These are phyloP conservation scores for Alternaria gansuensis DNA, from an alignment of 2,329 filamentous ascomycete species.

Conservation along the genomic window DNA sequence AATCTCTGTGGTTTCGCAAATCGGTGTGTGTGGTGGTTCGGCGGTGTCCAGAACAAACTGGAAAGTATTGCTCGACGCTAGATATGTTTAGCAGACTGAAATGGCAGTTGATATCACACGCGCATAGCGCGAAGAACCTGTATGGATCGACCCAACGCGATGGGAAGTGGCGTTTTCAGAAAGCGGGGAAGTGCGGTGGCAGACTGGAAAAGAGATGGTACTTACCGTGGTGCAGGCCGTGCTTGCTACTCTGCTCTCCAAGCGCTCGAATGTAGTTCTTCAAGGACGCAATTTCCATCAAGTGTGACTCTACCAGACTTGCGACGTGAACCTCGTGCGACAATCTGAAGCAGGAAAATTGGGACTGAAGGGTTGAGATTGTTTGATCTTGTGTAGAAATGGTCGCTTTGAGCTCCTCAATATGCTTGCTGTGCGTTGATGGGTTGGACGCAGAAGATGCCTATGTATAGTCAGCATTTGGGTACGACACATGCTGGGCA, in stretches of 20 bases:
- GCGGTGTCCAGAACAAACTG: conserved; percentile 39
- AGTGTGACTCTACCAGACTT: conserved; percentile 52
- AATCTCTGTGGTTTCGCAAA: conserved; percentile 29
- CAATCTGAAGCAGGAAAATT: conserved; percentile 48
- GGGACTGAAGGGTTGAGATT: conserved; percentile 46
- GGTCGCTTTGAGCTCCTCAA: conserved; percentile 43
- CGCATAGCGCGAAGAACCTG: conserved; percentile 10
- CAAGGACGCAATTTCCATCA: conserved; percentile 52
- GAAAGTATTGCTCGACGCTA: conserved; percentile 44
- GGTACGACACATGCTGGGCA: neutral
- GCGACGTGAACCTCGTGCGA: conserved; percentile 54
- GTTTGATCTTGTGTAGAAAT: conserved; percentile 45
- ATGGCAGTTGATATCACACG: conserved; percentile 19
- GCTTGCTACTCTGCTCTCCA: conserved; percentile 46
- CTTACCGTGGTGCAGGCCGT: conserved; percentile 44
- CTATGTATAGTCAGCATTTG: conserved; percentile 31
- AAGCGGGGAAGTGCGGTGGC: conserved; percentile 12
- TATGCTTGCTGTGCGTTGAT: conserved; percentile 30
- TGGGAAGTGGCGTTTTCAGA: neutral
- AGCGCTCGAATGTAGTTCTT: conserved; percentile 51
- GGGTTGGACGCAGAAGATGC: conserved; percentile 26
- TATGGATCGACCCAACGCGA: conserved; percentile 4
- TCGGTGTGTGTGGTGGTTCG: conserved; percentile 35
- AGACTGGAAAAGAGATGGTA: neutral
- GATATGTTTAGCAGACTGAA: conserved; percentile 27